Evolutionary conservation across 163 green algal species (phyloP).

Genomic region (Prototheca wickerhamii): DNA sequence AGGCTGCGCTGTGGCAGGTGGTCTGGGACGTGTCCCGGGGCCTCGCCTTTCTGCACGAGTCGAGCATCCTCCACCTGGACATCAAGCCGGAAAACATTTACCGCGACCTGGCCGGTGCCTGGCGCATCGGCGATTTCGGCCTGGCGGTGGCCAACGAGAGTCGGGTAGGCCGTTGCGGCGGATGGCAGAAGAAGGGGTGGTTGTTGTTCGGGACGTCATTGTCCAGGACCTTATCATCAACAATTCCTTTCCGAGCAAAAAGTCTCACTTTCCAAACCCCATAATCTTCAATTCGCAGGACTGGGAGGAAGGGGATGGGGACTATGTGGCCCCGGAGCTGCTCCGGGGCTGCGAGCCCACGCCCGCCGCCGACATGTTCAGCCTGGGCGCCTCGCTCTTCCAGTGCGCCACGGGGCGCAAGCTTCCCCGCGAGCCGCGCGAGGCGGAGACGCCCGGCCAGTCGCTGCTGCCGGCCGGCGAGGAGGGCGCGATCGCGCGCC

Average conservation of each 20-base stretch:
- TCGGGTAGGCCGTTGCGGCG: slow-evolving; percentile 3
- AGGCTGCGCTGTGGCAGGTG: slow-evolving; percentile 46
- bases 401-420: slow-evolving; percentile 42
- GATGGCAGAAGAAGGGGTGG: neutral
- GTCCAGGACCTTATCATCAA: neutral
- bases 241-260: neutral
- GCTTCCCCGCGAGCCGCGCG: slow-evolving; percentile 10
- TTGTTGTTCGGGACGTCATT: neutral
- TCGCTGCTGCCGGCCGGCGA: neutral
- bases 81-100: slow-evolving; percentile 78
- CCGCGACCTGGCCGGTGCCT: slow-evolving; percentile 9
- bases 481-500: neutral
- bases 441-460: neutral
- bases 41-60: slow-evolving; percentile 61
- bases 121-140: slow-evolving; percentile 75
- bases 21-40: slow-evolving; percentile 34
- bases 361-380: slow-evolving; percentile 51
- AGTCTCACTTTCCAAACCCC: neutral
- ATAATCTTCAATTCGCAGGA: slow-evolving; percentile 17
- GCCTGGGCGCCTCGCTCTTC: slow-evolving; percentile 52
- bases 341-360: slow-evolving; percentile 34
- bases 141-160: slow-evolving; percentile 44
- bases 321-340: slow-evolving; percentile 73
- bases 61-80: slow-evolving; percentile 67
- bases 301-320: slow-evolving; percentile 76